phyloP scores from a whole-genome alignment of 768 basidiomycete genomes.

The Pulveroboletus sp. region DNA sequence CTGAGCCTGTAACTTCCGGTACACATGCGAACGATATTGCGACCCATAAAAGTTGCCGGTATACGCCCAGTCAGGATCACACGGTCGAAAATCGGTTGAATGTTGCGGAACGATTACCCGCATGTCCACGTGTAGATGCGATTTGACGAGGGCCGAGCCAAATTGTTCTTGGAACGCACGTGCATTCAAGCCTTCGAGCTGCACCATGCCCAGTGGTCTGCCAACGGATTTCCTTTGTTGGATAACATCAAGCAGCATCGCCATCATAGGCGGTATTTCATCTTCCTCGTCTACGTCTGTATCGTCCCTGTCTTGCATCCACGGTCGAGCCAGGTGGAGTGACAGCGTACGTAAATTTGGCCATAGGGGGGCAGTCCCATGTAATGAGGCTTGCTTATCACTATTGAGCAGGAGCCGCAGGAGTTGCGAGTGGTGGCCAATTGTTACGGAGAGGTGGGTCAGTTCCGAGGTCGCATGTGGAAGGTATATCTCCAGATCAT shows the following conservation, averaged over 20 bases:
- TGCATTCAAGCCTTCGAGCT: conserved; percentile 24
- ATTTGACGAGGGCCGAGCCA: conserved; percentile 21
- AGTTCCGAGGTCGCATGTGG: conserved; percentile 31
- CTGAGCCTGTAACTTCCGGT: conserved; percentile 27
- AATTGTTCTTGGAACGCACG: conserved; percentile 26
- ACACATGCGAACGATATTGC: conserved; percentile 29
- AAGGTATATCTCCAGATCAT: conserved; percentile 33
- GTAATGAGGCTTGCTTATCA: conserved; percentile 31
- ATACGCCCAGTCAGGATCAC: conserved; percentile 27
- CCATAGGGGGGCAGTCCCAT: conserved; percentile 30
- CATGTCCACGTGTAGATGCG: conserved; percentile 23
- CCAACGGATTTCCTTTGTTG: conserved; percentile 30
- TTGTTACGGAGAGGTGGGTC: conserved; percentile 32
- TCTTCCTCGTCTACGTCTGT: conserved; percentile 29
- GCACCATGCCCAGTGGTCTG: conserved; percentile 20
- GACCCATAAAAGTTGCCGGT: conserved; percentile 27
- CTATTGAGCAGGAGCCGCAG: conserved; percentile 31
- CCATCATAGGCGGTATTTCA: conserved; percentile 28
- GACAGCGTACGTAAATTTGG: conserved; percentile 28
- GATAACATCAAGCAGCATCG: conserved; percentile 29
- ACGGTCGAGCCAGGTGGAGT: conserved; percentile 25
- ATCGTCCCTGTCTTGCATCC: conserved; percentile 30
- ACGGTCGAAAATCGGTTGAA: conserved; percentile 15
- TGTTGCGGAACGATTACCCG: conserved; percentile 14
- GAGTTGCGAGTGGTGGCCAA: conserved; percentile 29